Base-by-base conservation (phyloP, 345 rosid species). In the Geranium rotundifolium region DNA sequence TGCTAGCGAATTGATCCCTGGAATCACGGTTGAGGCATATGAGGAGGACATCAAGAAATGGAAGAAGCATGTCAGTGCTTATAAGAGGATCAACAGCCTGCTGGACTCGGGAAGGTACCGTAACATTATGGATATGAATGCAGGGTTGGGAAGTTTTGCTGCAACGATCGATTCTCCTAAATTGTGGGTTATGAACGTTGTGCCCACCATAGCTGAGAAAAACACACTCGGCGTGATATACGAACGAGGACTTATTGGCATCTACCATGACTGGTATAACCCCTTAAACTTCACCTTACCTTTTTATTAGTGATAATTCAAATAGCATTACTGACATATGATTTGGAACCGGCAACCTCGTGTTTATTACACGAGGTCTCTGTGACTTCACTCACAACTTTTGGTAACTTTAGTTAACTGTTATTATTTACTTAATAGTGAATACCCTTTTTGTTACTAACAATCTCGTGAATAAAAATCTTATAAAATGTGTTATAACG, bases 101-200 rank as follows among this genome's bases (percentile, higher is more conserved):
- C 69, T 86, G 14, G 85, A 78, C 52, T 27, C 58, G 0, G 85
- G 89, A 16, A 70, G 85, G 61, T 86, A 80, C 58, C 73, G 92
- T 1, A 86, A 86, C 70, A 54, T 86, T 39, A 75, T 86, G 4
- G 92, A 86, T 66, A 86, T 81, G 92, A 84, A 84, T 30, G 86
- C 86, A 1, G 8, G 70, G 17, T 59, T 86, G 66, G 92, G 89
- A 5, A 85, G 92, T 2, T 86, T 86, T 54, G 92, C 92, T 5
- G 85, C 89, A 18, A 84, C 87, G 3, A 75, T 86, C 0, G 60
- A 73, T 23, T 64, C 73, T 58, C 78, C 79, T 41, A 85, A 86
- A 5, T 69, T 79, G 7, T 86, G 92, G 92, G 92, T 84, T 46
- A 80, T 86, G 87, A 86, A 86, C 20, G 78, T 74, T 55, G 89